Evolutionary conservation across 306 rosid species (phyloP), one percentile per base, ranked within the genome.

Genomic region (Acacia melanoxylon): DNA sequence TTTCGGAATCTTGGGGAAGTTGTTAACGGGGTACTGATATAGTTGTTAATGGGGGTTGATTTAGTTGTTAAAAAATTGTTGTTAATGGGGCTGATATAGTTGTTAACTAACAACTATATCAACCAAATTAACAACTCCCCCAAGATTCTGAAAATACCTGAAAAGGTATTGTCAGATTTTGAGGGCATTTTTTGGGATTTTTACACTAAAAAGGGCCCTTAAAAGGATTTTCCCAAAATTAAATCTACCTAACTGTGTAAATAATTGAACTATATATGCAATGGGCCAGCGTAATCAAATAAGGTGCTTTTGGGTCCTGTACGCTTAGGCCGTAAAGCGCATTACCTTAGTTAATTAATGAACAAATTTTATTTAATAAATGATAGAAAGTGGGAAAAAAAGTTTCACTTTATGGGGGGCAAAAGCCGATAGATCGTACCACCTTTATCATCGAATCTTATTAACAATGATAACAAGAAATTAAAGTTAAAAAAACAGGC

Each of bases 321-420:
- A n/a, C n/a, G n/a, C n/a, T 54, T 77, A 56, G 86, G 89, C 87
- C 89, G 87, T 86, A 88, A 88, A 85, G 91, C 77, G 83, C 72
- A 44, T 70, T 22, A 8, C 42, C 78, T 11, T 27, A 45, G 11
- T 59, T 75, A 58, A 54, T 67, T 49, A 69, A 76, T 56, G 44
- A 72, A 27, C 3, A n/a, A 27, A 22, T 14, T 45, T 62, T 12
- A 66, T 20, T 76, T 44, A 54, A 46, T 56, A 46, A 31, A 31
- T 75, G 33, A 33, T 72, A 46, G 59, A 84, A 84, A 84, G 84
- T 79, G 83, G 86, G 44, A 65, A 71, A 83, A 83, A 74, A 67
- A 78, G 80, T 81, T 78, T 78, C 76, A 25, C 82, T 86, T 86
- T 86, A 42, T 58, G 83, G 74, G 74, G 74, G 81, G 80, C 41